Base-by-base conservation (phyloP, 768 basidiomycete species). In the Floccularia luteovirens region DNA sequence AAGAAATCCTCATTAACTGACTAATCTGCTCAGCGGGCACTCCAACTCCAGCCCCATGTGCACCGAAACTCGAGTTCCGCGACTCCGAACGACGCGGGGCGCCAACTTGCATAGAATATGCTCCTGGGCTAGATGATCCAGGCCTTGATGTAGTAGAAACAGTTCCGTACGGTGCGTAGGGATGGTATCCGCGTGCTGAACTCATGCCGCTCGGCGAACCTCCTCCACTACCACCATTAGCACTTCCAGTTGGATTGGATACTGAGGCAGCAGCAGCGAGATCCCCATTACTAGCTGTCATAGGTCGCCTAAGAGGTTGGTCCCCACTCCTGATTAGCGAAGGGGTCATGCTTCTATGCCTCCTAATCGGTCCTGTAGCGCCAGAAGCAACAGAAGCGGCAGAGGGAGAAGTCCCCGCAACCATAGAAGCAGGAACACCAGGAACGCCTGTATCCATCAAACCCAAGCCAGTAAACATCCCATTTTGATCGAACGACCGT, bases 261-360 rank as follows among this genome's bases (percentile, higher is more conserved):
- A 28, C 8, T 8, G 8, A 8, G 20, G 53, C 46, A 24, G 50
- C 57, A 14, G 52, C 52, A 0, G 53, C 41, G 46, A 61, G 62
- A 41, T 67, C 61, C 48, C 59, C 49, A 48, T 66, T 54, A 52
- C 64, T 66, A 47, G 70, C 56, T 34, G 74, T 67, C 59, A 65
- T 47, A 45, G 77, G 74, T 43, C 72, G 45, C n/a, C 70, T 57
- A 36, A 65, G 69, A 24, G 65, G 63, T 47, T n/a, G n/a, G n/a
- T 74, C 75, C 31, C 68, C 75, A 38, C 62, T 70, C 38, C 78
- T 69, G 33, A 67, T 58, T 21, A 79, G 45, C 0, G 78, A 78
- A 6, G 86, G 85, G 5, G 86, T 89, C 72, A 82, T 84, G 56
- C 82, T 85, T 41, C 85, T 70, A 52, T 86, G 77, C 33, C 86